Base-by-base conservation (phyloP, 306 rosid genomes). In the Vigna angularis region DNA sequence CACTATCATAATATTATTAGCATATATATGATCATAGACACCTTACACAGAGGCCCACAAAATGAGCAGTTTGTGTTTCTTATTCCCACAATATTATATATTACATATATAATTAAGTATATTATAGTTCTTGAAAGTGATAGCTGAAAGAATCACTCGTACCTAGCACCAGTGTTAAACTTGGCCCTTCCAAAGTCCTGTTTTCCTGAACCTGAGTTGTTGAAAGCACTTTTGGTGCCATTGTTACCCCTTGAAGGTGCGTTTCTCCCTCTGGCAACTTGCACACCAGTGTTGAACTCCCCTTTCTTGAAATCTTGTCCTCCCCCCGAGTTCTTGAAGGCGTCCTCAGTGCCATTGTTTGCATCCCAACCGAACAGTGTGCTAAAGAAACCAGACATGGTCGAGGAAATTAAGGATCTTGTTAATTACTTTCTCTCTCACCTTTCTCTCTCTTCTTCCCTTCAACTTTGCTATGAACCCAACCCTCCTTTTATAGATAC, bases 91-190 rank as follows among this genome's bases (percentile, higher is more conserved):
- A 42, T 2, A 9, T 9, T 42, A 9, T 17, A 52, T 8, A 53
- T 2, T 24, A 24, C 28, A 24, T 20, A 20, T 20, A 20, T 24
- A 24, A 26, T 26, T 26, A 26, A 26, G 28, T 52, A 20, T 56
- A 6, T 9, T 3, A 9, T 9, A 18, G 61, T 6, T 26, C 5
- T 42, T 42, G 4, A 42, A 9, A 42, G 47, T 42, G 47, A 55
- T 13, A 51, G 57, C 24, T 17, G 10, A 0, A 0, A 17, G 7
- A 20, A 20, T 56, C 13, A 56, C 7, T 56, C 4, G 16, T 9
- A 56, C 68, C 24, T 62, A 7, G 68, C 68, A 62, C 68, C 68
- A 62, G 68, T 34, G 48, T 32, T 62, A 62, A 62, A 62, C 68
- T 62, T 62, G 48, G 69, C 69, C 3, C 4, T n/a, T 63, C 69